Evolutionary conservation across 768 basidiomycete genomes (phyloP).

Genomic region (Auricularia auricula-judae): DNA sequence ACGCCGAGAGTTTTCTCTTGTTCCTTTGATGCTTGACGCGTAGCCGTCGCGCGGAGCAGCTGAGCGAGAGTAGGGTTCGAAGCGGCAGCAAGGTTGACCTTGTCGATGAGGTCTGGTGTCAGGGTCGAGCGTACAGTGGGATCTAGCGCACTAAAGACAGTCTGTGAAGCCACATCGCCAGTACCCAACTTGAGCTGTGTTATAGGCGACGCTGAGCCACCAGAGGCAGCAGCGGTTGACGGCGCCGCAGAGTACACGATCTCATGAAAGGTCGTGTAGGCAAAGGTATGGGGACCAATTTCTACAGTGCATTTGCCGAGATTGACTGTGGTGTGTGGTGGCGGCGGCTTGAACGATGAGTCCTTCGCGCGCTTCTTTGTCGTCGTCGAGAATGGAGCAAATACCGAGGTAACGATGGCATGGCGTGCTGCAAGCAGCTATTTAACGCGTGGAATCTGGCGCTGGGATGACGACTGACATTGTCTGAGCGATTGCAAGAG

Average conservation of each 20-base stretch:
- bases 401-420: constrained; percentile 52
- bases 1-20: constrained; percentile 58
- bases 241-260: constrained; percentile 47
- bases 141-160: constrained; percentile 28
- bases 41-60: constrained; percentile 52
- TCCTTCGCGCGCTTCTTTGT: constrained; percentile 40
- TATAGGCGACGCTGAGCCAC: not conserved
- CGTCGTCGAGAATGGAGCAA: constrained; percentile 60
- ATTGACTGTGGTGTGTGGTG: constrained; percentile 54
- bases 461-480: constrained; percentile 30
- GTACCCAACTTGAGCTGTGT: constrained; percentile 7
- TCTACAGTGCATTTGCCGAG: constrained; percentile 60
- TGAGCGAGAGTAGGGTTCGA: constrained; percentile 59
- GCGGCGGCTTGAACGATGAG: constrained; percentile 27
- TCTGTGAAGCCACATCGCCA: constrained; percentile 13
- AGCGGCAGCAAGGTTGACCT: constrained; percentile 55
- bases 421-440: constrained; percentile 43
- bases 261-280: constrained; percentile 58
- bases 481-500: constrained; percentile 59
- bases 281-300: constrained; percentile 67
- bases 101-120: constrained; percentile 43
- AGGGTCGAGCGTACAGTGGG: constrained; percentile 35
- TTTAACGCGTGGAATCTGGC: constrained; percentile 8
- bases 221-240: constrained; percentile 4
- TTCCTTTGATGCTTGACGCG: constrained; percentile 47